These are phyloP conservation scores for Solanum pimpinellifolium DNA, from an alignment of 257 asterid genomes.

Conservation along the genomic window DNA sequence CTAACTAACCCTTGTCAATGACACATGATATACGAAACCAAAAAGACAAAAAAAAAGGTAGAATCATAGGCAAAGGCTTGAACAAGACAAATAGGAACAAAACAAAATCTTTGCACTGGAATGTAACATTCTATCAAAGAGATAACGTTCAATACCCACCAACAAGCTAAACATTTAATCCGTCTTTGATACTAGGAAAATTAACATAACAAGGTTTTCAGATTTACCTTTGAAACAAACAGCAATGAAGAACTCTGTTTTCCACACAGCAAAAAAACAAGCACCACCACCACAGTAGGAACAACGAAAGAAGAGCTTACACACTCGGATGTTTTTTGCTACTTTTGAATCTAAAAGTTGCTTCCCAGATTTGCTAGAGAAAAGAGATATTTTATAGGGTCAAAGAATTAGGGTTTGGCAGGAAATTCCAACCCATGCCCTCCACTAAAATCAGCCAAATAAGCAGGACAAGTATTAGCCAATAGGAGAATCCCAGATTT, in stretches of 20 bases:
- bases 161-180: background rate
- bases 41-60: background rate
- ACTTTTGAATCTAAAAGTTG: background rate
- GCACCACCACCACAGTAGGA: background rate
- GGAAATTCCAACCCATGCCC: background rate
- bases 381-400: background rate
- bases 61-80: background rate
- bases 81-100: background rate
- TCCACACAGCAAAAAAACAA: background rate
- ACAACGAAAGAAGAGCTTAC: background rate
- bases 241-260: background rate
- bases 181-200: background rate
- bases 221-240: background rate
- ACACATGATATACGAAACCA: background rate
- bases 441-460: background rate
- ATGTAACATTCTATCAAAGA: background rate
- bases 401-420: background rate
- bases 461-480: background rate
- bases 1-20: background rate
- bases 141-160: background rate
- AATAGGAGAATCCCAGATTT: background rate
- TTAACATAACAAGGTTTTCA: background rate
- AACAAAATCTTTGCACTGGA: background rate
- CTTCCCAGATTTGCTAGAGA: background rate
- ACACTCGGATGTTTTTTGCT: background rate